Evolutionary conservation across 768 basidiomycete species (phyloP).

Genomic region (Dacryopinax primogenitus): DNA sequence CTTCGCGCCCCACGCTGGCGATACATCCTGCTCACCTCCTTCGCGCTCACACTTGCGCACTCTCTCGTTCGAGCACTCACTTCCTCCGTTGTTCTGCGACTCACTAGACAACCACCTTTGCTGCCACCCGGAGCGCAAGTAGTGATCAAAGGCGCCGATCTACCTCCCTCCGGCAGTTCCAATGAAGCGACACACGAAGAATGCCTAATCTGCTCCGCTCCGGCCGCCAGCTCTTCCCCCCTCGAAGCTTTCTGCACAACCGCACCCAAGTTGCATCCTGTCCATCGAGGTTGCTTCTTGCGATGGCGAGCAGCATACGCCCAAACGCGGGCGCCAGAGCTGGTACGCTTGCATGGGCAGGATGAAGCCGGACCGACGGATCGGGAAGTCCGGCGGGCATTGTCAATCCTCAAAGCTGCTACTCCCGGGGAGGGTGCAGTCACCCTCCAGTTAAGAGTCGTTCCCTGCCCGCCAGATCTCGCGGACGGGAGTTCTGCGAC

Average conservation of each 20-base stretch:
- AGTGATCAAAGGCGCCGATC: conserved; percentile 5
- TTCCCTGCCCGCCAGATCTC: conserved; percentile 4
- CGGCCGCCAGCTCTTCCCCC: conserved; percentile 14
- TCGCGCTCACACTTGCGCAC: conserved; percentile 15
- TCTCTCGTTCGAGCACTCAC: conserved; percentile 16
- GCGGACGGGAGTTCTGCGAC: no score
- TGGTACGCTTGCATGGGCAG: conserved; percentile 6
- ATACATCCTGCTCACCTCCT: conserved; percentile 11
- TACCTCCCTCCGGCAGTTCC: conserved; percentile 11
- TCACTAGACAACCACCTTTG: not conserved
- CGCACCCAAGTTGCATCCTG: conserved; percentile 21
- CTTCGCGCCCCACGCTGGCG: conserved; percentile 14
- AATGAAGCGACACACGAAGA: conserved; percentile 11
- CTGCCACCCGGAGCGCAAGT: conserved; percentile 11
- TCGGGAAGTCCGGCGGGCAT: conserved; percentile 11
- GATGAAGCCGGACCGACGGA: conserved; percentile 1
- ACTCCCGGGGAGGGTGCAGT: conserved; percentile 8
- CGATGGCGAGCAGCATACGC: conserved; percentile 20
- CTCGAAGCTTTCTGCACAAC: conserved; percentile 21
- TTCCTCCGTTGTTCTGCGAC: not conserved
- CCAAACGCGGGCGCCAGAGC: conserved; percentile 14
- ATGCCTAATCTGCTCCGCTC: conserved; percentile 20
- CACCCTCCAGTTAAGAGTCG: not conserved
- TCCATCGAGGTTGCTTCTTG: conserved; percentile 20
- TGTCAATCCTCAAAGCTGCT: conserved; percentile 15